These are phyloP conservation scores for Cordyceps pruinosa DNA, from an alignment of 2,329 filamentous ascomycete species.

Conservation along the genomic window DNA sequence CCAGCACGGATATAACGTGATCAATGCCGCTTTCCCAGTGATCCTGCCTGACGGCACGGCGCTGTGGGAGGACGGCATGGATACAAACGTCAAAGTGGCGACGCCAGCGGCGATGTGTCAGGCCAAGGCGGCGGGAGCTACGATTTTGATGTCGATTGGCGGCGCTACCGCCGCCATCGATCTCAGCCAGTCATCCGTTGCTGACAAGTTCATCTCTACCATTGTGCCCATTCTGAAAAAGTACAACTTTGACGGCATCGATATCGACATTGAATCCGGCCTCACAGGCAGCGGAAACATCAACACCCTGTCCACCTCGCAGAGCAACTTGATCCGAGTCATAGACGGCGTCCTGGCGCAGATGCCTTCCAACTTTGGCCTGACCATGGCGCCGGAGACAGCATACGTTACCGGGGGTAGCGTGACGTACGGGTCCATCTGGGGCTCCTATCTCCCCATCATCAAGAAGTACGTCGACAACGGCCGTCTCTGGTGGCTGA, in stretches of 20 bases:
- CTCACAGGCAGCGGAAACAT: conserved; percentile 26
- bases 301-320: conserved; percentile 24
- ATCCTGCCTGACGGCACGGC: conserved; percentile 28
- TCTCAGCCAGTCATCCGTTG: conserved; percentile 25
- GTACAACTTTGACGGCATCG: conserved; percentile 32
- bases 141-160: conserved; percentile 29
- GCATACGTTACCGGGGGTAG: conserved; percentile 29
- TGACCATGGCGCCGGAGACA: conserved; percentile 41
- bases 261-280: conserved; percentile 30
- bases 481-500: conserved; percentile 30
- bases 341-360: conserved; percentile 31
- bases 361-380: conserved; percentile 52
- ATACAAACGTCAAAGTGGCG: conserved; percentile 23
- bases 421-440: conserved; percentile 27
- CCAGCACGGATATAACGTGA: conserved; percentile 28
- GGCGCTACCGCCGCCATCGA: conserved; percentile 28
- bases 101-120: conserved; percentile 27
- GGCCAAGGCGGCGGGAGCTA: conserved; percentile 28
- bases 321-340: conserved; percentile 28
- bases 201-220: conserved; percentile 28
- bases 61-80: conserved; percentile 28
- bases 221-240: conserved; percentile 28
- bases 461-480: conserved; percentile 32
- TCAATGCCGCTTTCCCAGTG: conserved; percentile 28
- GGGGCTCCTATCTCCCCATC: conserved; percentile 30